Evolutionary conservation across 2,329 filamentous ascomycete genomes (phyloP).

Genomic region (Fusarium nisikadoi): DNA sequence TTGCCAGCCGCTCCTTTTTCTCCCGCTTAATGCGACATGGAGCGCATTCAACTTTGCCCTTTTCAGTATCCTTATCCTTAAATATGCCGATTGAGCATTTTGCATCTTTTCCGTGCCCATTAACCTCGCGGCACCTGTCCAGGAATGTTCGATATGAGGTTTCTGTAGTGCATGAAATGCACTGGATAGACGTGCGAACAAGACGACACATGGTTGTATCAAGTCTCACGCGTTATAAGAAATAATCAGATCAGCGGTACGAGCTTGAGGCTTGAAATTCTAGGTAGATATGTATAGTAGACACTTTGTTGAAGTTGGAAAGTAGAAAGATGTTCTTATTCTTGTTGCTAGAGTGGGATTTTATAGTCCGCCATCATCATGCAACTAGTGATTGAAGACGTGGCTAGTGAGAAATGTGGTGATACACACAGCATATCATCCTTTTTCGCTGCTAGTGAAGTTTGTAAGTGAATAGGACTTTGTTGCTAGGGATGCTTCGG

Average conservation of each 20-base stretch:
- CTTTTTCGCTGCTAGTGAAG: rapidly evolving
- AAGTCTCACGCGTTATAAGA: rapidly evolving
- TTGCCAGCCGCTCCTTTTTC: background rate
- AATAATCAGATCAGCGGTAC: rapidly evolving
- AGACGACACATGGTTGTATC: background rate
- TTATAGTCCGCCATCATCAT: rapidly evolving
- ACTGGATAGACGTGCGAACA: background rate
- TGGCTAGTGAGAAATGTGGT: rapidly evolving
- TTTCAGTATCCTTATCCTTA: rapidly evolving
- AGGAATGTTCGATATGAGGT: background rate
- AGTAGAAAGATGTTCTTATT: rapidly evolving
- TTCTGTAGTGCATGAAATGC: background rate
- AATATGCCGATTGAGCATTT: background rate
- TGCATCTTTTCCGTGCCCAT: background rate
- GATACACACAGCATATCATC: rapidly evolving
- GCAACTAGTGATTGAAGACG: rapidly evolving
- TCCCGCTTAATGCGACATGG: background rate
- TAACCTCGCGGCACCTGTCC: background rate
- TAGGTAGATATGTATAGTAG: rapidly evolving
- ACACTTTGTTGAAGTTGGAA: background rate
- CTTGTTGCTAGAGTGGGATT: rapidly evolving
- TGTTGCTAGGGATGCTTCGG: rapidly evolving
- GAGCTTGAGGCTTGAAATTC: rapidly evolving
- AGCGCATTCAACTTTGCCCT: background rate
- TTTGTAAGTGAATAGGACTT: background rate